A percentile compares a stretch with the other conserved stretches of the same genome.
phyloP scores from a whole-genome alignment of 2,329 filamentous ascomycete species.

The Meredithiella fracta region DNA sequence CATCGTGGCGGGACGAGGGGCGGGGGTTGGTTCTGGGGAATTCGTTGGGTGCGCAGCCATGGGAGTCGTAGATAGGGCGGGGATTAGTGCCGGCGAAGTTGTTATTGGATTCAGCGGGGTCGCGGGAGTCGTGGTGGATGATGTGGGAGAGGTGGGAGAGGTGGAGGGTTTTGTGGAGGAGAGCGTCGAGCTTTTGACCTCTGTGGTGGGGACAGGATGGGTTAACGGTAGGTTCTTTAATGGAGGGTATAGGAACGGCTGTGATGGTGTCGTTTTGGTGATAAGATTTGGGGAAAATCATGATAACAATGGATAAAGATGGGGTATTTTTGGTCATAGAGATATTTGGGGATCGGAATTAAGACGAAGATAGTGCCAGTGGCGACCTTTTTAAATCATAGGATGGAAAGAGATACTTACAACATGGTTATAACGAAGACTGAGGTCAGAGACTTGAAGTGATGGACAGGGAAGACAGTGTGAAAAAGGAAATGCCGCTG shows the following conservation, averaged over 20 bases:
- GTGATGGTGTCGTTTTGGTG: not conserved
- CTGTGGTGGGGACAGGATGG: not conserved
- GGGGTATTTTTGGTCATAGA: not conserved
- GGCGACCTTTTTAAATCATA: not conserved
- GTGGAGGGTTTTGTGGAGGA: constrained; percentile 10
- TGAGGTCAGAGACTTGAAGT: not conserved
- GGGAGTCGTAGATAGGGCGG: not conserved
- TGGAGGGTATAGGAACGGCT: not conserved
- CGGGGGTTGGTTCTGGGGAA: constrained; percentile 10
- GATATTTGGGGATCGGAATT: not conserved
- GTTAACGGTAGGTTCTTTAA: not conserved
- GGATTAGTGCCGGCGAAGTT: constrained; percentile 16
- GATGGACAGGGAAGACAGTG: not conserved
- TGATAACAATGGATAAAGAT: not conserved
- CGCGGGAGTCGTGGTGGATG: constrained; percentile 1
- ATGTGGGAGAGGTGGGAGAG: not conserved
- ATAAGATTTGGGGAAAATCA: not conserved
- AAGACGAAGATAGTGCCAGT: not conserved
- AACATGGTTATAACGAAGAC: constrained; percentile 2
- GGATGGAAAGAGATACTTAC: constrained; percentile 7
- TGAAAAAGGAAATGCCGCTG: not conserved
- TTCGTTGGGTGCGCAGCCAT: constrained; percentile 8
- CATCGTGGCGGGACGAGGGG: not conserved
- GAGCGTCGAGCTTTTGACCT: not conserved
- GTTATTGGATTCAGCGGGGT: constrained; percentile 12